These are phyloP conservation scores for Eleusine indica DNA, from an alignment of 176 grass and related monocot species.

Conservation along the genomic window DNA sequence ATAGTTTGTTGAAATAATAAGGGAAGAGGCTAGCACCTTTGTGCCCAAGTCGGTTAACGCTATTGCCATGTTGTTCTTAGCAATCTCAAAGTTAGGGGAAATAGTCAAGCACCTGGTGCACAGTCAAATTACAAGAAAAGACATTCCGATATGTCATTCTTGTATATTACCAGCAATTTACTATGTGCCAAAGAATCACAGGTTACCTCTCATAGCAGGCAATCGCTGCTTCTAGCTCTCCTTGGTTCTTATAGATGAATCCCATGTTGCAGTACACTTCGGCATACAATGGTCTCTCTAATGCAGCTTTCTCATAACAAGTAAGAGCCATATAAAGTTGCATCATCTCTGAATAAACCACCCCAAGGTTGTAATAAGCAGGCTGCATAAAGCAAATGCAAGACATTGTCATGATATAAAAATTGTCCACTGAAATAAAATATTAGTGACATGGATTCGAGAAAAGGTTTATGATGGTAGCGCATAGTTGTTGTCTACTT, in stretches of 20 bases:
- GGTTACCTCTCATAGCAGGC: slow-evolving; percentile 91
- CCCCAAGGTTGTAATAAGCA: slow-evolving; percentile 99
- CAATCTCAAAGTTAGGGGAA: slow-evolving; percentile 99
- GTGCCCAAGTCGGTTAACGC: slow-evolving; percentile 95
- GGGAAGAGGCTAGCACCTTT: slow-evolving; percentile 60
- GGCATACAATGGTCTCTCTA: slow-evolving; percentile 93
- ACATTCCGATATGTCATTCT: slow-evolving; percentile 24
- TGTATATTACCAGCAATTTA: slow-evolving; percentile 27
- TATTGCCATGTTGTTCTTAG: slow-evolving; percentile 99
- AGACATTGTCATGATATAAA: slow-evolving; percentile 27
- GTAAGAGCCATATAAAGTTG: slow-evolving; percentile 93
- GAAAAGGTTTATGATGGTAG: slow-evolving; percentile 49
- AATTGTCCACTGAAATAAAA: slow-evolving; percentile 7
- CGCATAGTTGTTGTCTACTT: slow-evolving; percentile 90
- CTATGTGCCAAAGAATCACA: background rate
- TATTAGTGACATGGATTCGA: slow-evolving; percentile 21
- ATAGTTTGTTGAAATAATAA: slow-evolving; percentile 21
- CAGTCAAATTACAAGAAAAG: slow-evolving; percentile 35
- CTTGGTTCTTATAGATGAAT: slow-evolving; percentile 99
- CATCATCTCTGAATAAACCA: slow-evolving; percentile 97
- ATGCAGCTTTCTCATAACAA: slow-evolving; percentile 92
- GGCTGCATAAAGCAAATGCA: slow-evolving; percentile 59
- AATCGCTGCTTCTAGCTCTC: slow-evolving; percentile 93
- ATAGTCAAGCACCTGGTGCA: slow-evolving; percentile 87
- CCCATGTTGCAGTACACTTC: slow-evolving; percentile 99